Evolutionary conservation across 2,329 filamentous ascomycete species (phyloP).

Genomic region (Nothopassalora personata): DNA sequence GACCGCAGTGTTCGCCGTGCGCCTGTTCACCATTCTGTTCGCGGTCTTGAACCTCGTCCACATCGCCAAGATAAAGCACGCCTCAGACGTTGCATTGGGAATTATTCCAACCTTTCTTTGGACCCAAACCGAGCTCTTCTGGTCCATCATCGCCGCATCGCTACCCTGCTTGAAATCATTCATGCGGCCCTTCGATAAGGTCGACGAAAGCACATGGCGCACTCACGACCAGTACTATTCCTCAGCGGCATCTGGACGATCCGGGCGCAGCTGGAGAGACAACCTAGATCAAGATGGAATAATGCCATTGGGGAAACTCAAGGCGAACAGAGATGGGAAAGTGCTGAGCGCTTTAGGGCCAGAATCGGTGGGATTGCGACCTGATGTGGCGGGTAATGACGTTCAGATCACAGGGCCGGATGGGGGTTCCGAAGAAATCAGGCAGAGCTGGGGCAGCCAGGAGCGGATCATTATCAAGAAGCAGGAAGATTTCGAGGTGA

Average conservation of each 20-base stretch:
- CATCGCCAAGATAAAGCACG: slow-evolving; percentile 3
- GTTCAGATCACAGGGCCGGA: slow-evolving; percentile 3
- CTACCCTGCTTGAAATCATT: slow-evolving; percentile 18
- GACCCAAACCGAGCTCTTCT: slow-evolving; percentile 15
- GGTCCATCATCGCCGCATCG: slow-evolving; percentile 18
- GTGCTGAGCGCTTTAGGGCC: not conserved
- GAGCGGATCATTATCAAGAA: slow-evolving; percentile 8
- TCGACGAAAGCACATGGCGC: slow-evolving; percentile 17
- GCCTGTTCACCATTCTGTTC: slow-evolving; percentile 16
- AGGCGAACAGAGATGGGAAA: not conserved
- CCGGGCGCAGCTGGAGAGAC: slow-evolving; percentile 6
- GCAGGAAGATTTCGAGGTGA: slow-evolving; percentile 4
- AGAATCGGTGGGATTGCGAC: slow-evolving; percentile 4
- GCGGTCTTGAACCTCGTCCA: slow-evolving; percentile 13
- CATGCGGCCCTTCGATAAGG: slow-evolving; percentile 17
- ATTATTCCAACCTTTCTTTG: slow-evolving; percentile 13
- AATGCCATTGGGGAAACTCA: slow-evolving; percentile 1
- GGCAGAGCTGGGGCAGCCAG: slow-evolving; percentile 11
- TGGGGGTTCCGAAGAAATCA: slow-evolving; percentile 1
- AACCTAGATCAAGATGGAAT: not conserved
- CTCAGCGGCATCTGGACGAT: slow-evolving; percentile 9
- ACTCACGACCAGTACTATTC: slow-evolving; percentile 12
- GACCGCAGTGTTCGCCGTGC: slow-evolving; percentile 15
- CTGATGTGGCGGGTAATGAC: slow-evolving; percentile 6
- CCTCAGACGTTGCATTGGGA: slow-evolving; percentile 4